These are phyloP conservation scores for Alloteropsis angusta DNA, from an alignment of 202 grass and related monocot genomes.

Conservation along the genomic window DNA sequence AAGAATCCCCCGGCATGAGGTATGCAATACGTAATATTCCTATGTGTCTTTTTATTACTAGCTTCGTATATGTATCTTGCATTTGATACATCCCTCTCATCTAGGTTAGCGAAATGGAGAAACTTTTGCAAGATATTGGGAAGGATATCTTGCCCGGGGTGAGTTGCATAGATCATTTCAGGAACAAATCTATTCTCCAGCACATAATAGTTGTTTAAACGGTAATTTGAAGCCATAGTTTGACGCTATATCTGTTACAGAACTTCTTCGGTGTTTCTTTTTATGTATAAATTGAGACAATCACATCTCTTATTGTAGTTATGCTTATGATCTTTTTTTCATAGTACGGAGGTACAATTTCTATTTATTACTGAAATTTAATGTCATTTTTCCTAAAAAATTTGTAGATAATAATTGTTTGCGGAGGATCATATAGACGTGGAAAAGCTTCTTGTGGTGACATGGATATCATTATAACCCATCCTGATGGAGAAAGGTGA, in stretches of 20 bases:
- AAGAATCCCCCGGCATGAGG: conserved; percentile 84
- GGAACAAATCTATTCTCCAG: conserved; percentile 2
- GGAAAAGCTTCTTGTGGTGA: conserved; percentile 95
- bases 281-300: neutral
- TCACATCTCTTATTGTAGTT: neutral
- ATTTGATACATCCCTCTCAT: conserved; percentile 14
- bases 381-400: too few species aligned
- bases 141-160: conserved; percentile 73
- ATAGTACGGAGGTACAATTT: neutral
- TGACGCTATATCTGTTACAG: neutral
- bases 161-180: conserved; percentile 24
- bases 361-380: neutral
- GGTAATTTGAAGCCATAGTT: neutral
- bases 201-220: conserved; percentile 1
- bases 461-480: conserved; percentile 89
- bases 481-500: conserved; percentile 86
- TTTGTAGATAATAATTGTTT: conserved; percentile 73
- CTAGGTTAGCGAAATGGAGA: conserved; percentile 83
- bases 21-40: conserved; percentile 17
- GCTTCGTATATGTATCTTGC: neutral
- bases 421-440: conserved; percentile 94
- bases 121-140: conserved; percentile 67
- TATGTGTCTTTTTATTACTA: neutral
- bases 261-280: neutral
- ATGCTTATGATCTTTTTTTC: neutral